Evolutionary conservation across 75 land plant species (phyloP).

Genomic region (Selaginella tamariscina): DNA sequence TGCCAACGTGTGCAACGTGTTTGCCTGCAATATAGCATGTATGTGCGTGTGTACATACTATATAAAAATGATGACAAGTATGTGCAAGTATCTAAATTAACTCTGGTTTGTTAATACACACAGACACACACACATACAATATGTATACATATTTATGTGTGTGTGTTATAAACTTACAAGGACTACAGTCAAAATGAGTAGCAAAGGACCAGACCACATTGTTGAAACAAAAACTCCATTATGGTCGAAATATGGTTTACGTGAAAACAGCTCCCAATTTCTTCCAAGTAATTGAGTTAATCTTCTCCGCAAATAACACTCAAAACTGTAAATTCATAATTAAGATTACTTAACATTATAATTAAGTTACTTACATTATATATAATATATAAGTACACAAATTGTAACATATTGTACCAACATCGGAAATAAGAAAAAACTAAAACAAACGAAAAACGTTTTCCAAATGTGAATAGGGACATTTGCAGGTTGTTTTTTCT

Average conservation of each 20-base stretch:
- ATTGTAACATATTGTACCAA: not conserved
- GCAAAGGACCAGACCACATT: conserved; percentile 86
- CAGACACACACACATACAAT: not conserved
- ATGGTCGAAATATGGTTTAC: conserved; percentile 75
- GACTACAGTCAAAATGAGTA: conserved; percentile 47
- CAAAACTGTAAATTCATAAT: conserved; percentile 34
- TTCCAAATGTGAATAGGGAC: conserved; percentile 43
- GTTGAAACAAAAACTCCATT: conserved; percentile 64
- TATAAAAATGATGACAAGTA: no score
- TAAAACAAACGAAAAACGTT: conserved; percentile 23
- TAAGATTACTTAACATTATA: not conserved
- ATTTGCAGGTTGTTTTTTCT: conserved; percentile 55
- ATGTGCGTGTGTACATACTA: no score
- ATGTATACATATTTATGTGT: no score
- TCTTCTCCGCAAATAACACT: conserved; percentile 64
- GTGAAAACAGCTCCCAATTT: conserved; percentile 61
- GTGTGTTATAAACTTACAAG: conserved; percentile 47
- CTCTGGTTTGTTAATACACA: no score
- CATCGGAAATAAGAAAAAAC: not conserved
- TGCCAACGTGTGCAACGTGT: conserved; percentile 49
- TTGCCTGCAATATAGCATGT: conserved; percentile 36
- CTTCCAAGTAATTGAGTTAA: conserved; percentile 42
- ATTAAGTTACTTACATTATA: not conserved
- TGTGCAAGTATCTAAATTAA: no score
- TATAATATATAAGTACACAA: not conserved